phyloP scores from a whole-genome alignment of 805 yeast genomes.

The Teunomyces barrocoloradensis region DNA sequence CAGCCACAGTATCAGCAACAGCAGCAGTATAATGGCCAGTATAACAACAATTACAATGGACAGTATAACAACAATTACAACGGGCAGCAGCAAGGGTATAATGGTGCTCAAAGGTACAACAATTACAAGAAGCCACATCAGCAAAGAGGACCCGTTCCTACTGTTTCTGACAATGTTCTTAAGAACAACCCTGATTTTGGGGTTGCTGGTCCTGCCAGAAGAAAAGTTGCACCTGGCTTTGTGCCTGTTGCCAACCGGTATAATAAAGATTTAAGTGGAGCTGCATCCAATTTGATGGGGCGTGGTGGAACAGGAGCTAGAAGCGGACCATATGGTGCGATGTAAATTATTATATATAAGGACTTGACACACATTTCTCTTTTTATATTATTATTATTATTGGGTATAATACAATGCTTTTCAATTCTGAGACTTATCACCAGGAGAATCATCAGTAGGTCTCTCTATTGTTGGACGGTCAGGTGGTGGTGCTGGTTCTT shows the following conservation, averaged over 20 bases:
- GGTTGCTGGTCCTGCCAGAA: conserved; percentile 11
- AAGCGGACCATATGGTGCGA: conserved; percentile 23
- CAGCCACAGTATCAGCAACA: conserved; percentile 16
- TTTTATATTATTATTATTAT: background rate
- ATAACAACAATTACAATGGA: conserved; percentile 3
- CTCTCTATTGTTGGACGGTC: conserved; percentile 7
- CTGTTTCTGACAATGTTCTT: conserved; percentile 38
- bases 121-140: conserved; percentile 10
- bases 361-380: background rate
- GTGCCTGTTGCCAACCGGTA: conserved; percentile 20
- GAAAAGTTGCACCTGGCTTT: conserved; percentile 20
- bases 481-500: conserved; percentile 12
- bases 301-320: conserved; percentile 11
- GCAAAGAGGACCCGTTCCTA: conserved; percentile 15
- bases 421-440: background rate
- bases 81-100: conserved; percentile 3
- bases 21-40: conserved; percentile 11
- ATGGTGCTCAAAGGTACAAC: background rate
- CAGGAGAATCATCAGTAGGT: conserved; percentile 1
- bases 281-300: conserved; percentile 15
- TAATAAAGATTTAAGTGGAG: conserved; percentile 9
- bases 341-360: conserved; percentile 3
- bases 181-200: conserved; percentile 42
- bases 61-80: conserved; percentile 5
- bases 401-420: conserved; percentile 1